A percentile compares a stretch with the other conserved stretches of the same genome.
Conservation (phyloP, 805 yeast species). For the Yarrowia sp. region DNA sequence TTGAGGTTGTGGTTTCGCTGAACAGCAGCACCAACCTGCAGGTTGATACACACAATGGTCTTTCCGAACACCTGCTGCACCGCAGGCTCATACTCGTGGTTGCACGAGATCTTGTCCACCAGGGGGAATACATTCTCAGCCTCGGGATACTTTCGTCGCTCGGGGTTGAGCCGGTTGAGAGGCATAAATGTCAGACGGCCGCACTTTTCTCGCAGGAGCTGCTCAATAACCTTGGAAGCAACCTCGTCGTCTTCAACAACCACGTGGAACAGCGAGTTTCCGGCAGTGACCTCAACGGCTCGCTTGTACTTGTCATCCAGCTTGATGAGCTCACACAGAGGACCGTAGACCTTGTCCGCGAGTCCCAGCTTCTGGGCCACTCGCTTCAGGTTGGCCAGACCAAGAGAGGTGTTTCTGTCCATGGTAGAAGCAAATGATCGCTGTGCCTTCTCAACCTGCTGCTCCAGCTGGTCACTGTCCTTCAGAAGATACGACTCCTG, state of each 20-base stretch:
- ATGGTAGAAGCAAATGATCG: constrained; percentile 58
- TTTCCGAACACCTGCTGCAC: constrained; percentile 77
- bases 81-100: constrained; percentile 57
- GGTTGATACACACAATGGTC: constrained; percentile 68
- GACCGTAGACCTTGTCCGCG: constrained; percentile 67
- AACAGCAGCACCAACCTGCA: constrained; percentile 64
- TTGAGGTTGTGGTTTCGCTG: constrained; percentile 59
- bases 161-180: constrained; percentile 58
- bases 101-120: constrained; percentile 66
- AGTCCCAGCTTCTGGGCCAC: constrained; percentile 60
- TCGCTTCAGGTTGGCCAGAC: constrained; percentile 64
- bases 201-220: constrained; percentile 60
- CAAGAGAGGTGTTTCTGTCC: constrained; percentile 39
- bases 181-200: constrained; percentile 95
- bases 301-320: constrained; percentile 78
- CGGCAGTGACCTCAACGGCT: constrained; percentile 88
- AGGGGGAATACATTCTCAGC: constrained; percentile 58
- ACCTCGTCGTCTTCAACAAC: constrained; percentile 86
- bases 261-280: constrained; percentile 77
- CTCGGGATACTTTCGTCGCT: constrained; percentile 54
- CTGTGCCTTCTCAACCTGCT: constrained; percentile 56
- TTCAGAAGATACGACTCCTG: constrained; percentile 64
- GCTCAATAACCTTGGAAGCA: constrained; percentile 75
- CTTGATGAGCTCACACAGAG: constrained; percentile 76
- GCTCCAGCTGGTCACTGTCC: constrained; percentile 51